These are phyloP conservation scores for Raffaelea arxii DNA, from an alignment of 2,329 filamentous ascomycete species.

Conservation along the genomic window DNA sequence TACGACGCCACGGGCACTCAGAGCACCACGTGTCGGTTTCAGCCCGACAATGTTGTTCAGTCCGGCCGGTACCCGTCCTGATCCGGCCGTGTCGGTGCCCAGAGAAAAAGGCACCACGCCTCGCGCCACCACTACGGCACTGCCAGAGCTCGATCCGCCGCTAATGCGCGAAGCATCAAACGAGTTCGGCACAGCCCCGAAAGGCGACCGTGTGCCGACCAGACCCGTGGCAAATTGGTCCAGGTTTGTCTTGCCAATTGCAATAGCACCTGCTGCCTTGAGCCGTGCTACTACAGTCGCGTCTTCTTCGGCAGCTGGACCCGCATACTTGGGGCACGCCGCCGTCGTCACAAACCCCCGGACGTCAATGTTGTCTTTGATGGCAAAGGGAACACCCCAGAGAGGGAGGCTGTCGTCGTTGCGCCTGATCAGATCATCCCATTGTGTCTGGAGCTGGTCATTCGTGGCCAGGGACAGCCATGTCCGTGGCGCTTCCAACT, in stretches of 20 bases:
- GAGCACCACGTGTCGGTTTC: conserved; percentile 40
- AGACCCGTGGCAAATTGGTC: conserved; percentile 46
- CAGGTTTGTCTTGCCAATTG: conserved; percentile 48
- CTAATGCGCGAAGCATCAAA: background rate
- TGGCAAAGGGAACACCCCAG: conserved; percentile 46
- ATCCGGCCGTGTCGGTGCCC: conserved; percentile 46
- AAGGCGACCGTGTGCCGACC: background rate
- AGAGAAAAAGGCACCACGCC: conserved; percentile 45
- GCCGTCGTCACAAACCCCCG: conserved; percentile 41
- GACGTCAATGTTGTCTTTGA: conserved; percentile 48
- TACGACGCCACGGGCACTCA: conserved; percentile 33
- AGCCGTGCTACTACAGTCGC: conserved; percentile 39
- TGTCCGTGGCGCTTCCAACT: background rate
- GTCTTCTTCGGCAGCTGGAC: conserved; percentile 30
- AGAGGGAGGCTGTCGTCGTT: conserved; percentile 30
- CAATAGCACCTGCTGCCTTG: conserved; percentile 42
- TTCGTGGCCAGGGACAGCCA: background rate
- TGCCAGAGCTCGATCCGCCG: background rate
- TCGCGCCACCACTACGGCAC: conserved; percentile 36
- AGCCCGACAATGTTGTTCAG: conserved; percentile 45
- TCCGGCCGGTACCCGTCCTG: conserved; percentile 40
- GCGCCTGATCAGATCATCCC: background rate
- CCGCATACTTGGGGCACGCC: conserved; percentile 27
- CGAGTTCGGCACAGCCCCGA: background rate
- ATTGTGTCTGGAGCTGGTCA: background rate